Conservation (phyloP, 306 rosid genomes). For the Lupinus albus region DNA sequence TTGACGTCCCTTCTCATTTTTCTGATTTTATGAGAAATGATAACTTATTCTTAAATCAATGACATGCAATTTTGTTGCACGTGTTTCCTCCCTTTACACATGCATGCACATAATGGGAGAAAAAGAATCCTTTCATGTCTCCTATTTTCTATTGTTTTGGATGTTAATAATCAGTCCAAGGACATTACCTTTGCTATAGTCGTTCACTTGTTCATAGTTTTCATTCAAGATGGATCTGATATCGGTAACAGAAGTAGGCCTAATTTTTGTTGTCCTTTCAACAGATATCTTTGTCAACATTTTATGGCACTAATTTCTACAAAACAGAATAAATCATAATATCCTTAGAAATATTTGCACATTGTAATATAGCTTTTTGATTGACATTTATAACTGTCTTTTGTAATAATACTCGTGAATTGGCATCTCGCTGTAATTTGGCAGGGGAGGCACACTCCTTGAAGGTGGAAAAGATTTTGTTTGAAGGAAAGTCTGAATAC, state of each 20-base stretch:
- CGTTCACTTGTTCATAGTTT: background rate
- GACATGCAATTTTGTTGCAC: background rate
- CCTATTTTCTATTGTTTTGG: too few species aligned
- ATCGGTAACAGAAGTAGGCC: background rate
- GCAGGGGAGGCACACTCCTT: conserved; percentile 99
- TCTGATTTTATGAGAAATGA: background rate
- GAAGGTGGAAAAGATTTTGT: conserved; percentile 86
- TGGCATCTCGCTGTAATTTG: conserved; percentile 36
- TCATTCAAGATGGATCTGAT: conserved; percentile 5
- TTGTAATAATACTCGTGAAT: background rate
- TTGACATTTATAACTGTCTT: background rate
- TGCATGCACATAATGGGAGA: background rate
- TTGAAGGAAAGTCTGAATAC: conserved; percentile 88
- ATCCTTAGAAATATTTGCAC: background rate
- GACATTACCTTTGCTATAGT: background rate
- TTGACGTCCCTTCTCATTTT: background rate
- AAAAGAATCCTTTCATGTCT: too few species aligned
- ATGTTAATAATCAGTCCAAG: background rate
- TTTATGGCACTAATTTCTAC: background rate
- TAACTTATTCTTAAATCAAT: background rate
- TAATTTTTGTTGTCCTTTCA: background rate
- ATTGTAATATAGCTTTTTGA: background rate
- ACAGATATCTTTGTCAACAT: background rate
- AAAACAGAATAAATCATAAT: conserved; percentile 8
- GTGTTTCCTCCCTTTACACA: background rate